A percentile compares a stretch with the other conserved stretches of the same genome.
Conservation (phyloP, 306 rosid species). For the Begonia loranthoides region DNA sequence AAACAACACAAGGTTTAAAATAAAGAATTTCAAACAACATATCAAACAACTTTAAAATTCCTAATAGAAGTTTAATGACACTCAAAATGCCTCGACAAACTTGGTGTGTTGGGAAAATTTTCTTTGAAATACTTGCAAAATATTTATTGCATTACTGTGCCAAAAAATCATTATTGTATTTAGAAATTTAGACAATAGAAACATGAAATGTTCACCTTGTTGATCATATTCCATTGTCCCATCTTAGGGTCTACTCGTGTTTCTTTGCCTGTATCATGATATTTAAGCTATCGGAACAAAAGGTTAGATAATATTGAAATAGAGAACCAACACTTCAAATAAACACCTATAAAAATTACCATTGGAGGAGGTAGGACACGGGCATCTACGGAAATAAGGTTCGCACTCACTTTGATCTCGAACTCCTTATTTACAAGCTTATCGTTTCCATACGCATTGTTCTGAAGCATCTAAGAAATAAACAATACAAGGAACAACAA, state of each 20-base stretch:
- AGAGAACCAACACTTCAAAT: neutral
- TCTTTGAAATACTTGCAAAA: too few relatives aligned
- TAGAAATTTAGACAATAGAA: neutral
- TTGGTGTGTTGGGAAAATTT: too few relatives aligned
- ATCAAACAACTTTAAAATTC: too few relatives aligned
- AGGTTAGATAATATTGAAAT: neutral
- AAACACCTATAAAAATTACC: slow-evolving; percentile 18
- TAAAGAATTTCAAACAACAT: too few relatives aligned
- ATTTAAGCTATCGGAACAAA: slow-evolving; percentile 35
- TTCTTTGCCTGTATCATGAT: slow-evolving; percentile 34
- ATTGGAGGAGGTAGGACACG: slow-evolving; percentile 56
- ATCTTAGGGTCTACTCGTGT: slow-evolving; percentile 32
- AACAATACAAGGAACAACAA: neutral
- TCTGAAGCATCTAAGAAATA: slow-evolving; percentile 17
- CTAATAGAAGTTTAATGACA: too few relatives aligned
- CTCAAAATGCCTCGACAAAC: too few relatives aligned
- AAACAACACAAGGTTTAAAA: too few relatives aligned
- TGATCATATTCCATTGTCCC: slow-evolving; percentile 90
- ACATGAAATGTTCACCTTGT: slow-evolving; percentile 31
- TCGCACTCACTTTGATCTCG: slow-evolving; percentile 27
- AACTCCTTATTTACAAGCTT: slow-evolving; percentile 16
- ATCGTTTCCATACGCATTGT: slow-evolving; percentile 17
- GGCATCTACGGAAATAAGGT: slow-evolving; percentile 25
- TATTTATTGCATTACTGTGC: too few relatives aligned
- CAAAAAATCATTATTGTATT: too few relatives aligned